These are phyloP conservation scores for Sugiyamaella novakii DNA, from an alignment of 1,139 yeast species.

Conservation along the genomic window DNA sequence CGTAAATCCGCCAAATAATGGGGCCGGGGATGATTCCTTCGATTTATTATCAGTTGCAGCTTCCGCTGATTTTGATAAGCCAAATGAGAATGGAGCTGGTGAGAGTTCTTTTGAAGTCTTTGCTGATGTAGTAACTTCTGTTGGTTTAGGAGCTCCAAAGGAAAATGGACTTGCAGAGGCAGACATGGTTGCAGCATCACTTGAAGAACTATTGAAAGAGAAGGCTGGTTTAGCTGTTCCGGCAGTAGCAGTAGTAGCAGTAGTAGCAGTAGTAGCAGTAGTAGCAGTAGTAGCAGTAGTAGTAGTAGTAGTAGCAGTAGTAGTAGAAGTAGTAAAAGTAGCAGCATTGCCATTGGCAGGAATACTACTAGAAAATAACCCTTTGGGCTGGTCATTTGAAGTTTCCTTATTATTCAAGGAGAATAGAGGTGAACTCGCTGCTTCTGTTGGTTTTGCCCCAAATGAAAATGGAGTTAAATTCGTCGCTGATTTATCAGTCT, in stretches of 20 bases:
- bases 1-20: slow-evolving; percentile 9
- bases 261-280: not conserved
- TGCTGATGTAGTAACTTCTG: not conserved
- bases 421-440: not conserved
- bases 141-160: not conserved
- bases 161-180: slow-evolving; percentile 10
- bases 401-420: not conserved
- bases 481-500: not conserved
- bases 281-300: not conserved
- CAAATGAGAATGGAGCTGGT: slow-evolving; percentile 13
- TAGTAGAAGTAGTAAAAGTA: not conserved
- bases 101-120: slow-evolving; percentile 7
- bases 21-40: not conserved
- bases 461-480: not conserved
- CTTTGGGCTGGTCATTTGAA: not conserved
- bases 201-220: slow-evolving; percentile 9
- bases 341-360: slow-evolving; percentile 1
- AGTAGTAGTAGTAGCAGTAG: not conserved
- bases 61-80: slow-evolving; percentile 16
- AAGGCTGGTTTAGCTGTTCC: slow-evolving; percentile 2
- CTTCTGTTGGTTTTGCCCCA: not conserved
- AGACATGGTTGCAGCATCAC: slow-evolving; percentile 8
- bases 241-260: slow-evolving; percentile 2
- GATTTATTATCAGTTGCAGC: not conserved
- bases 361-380: slow-evolving; percentile 4